Base-by-base conservation (phyloP, 2,329 filamentous ascomycete genomes). In the Epichloe coenophiala region DNA sequence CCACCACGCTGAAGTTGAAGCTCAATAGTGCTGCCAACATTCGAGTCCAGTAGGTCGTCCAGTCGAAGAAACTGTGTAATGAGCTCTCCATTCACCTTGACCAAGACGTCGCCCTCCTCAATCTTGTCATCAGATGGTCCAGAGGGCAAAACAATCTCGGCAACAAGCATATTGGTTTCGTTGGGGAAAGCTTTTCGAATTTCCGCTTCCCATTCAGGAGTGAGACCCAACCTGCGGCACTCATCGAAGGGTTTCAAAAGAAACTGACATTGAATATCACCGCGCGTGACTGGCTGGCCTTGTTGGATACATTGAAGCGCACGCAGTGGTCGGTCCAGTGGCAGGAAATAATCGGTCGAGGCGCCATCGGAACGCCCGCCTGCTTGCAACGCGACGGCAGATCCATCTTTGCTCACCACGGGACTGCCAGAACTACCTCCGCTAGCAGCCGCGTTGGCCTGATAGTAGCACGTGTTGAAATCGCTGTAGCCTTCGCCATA, bases 401-500 rank as follows among this genome's bases (percentile, higher is more conserved):
- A 85, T 11, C 93, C 93, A 66, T 95, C 88, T 54, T 95, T 86
- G 68, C 96, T 95, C 54, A 98, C 90, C 1, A 98, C 93, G 0
- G 93, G 93, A 81, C 87, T 95, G 55, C 93, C 93, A n/a, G 93
- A 98, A 71, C 88, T 95, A 58, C 93, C 93, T 58, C 93, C 93
- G 65, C 90, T 97, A 3, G 93, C 94, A 4, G 93, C 91, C 3
- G 93, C 94, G 13, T 94, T 95, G 56, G 94, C 93, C 71, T 98
- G 93, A 61, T 97, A 97, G 73, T 98, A 98, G 65, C 95, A 83
- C 47, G 79, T 84, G 65, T 85, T 98, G 78, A 98, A 98, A 65
- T 98, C 93, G 67, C 90, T 93, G 67, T 98, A 98, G 31, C 93
- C 93, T 56, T 97, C 93, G 51, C 91, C 91, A 60, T 98, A 97